Conservation (phyloP, 1,284 basidiomycete species). For the Moesziomyces aphidis region DNA sequence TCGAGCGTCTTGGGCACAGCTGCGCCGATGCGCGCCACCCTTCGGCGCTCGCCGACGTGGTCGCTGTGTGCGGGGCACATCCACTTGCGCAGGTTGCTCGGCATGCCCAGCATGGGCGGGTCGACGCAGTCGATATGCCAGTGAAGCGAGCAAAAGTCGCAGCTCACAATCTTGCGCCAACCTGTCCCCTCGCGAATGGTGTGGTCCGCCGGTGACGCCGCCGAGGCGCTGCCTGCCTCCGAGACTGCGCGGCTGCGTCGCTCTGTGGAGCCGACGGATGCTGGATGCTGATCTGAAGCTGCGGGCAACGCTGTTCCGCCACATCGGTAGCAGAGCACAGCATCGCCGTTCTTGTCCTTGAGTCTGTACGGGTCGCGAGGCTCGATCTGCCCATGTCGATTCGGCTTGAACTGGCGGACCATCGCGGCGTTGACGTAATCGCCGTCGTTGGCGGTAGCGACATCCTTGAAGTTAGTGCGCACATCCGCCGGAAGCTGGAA, state of each 20-base stretch:
- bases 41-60: slow-evolving; percentile 72
- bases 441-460: slow-evolving; percentile 65
- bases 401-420: slow-evolving; percentile 51
- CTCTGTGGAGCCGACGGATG: background rate
- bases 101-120: slow-evolving; percentile 88
- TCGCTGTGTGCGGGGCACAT: slow-evolving; percentile 98
- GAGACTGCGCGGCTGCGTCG: slow-evolving; percentile 2
- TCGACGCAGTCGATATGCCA: slow-evolving; percentile 98
- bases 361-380: slow-evolving; percentile 89
- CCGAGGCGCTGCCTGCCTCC: background rate
- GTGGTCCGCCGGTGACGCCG: slow-evolving; percentile 21
- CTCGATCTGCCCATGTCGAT: slow-evolving; percentile 87
- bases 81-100: slow-evolving; percentile 90
- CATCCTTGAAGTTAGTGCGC: slow-evolving; percentile 83
- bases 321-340: slow-evolving; percentile 89
- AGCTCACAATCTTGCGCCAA: slow-evolving; percentile 80
- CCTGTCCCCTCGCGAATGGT: slow-evolving; percentile 37
- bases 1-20: slow-evolving; percentile 41
- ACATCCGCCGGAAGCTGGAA: slow-evolving; percentile 91
- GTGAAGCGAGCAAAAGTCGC: slow-evolving; percentile 93
- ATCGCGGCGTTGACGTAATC: slow-evolving; percentile 77
- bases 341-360: slow-evolving; percentile 83
- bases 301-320: slow-evolving; percentile 78
- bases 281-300: slow-evolving; percentile 40
- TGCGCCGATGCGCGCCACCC: slow-evolving; percentile 47